Base-by-base conservation (phyloP, 768 basidiomycete genomes). In the Botryobasidium botryosum region DNA sequence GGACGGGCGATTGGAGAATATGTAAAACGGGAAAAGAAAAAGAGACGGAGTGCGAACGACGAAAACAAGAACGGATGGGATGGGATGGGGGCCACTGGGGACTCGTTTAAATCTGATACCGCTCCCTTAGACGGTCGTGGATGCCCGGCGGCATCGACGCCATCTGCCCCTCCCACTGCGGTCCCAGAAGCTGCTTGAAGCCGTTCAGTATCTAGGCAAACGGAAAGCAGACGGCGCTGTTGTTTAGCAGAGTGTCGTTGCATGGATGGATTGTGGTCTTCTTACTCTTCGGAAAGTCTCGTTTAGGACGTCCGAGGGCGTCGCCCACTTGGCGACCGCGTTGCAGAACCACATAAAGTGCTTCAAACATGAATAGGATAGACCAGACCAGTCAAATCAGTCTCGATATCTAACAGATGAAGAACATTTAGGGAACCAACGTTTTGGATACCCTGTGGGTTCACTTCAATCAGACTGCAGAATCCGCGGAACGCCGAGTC, bases 401-500 rank as follows among this genome's bases (percentile, higher is more conserved):
- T n/a, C n/a, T n/a, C n/a, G n/a, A n/a, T n/a, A n/a, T n/a, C n/a
- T n/a, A n/a, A n/a, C n/a, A n/a, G n/a, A n/a, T n/a, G n/a, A n/a
- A n/a, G n/a, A n/a, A n/a, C n/a, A n/a, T n/a, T n/a, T n/a, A n/a
- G n/a, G n/a, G n/a, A 5, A 62, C 77, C 49, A 45, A 83, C 90
- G 75, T 88, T 88, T 35, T 85, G 75, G 48, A 96, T 86, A 2
- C 92, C 94, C 49, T 75, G 74, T 15, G 94, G 94, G 59, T 99
- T 99, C 25, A 75, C 75, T 61, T 91, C 86, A 49, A 97, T 87
- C 29, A 96, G 77, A 24, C 86, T 86, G 62, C 94, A 99, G 55
- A 99, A 74, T 2, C 94, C 94, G 46, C 91, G 72, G 75, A 97
- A 99, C 5, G 94, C 94, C 18, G 90, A 96, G 56, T 96, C 94